Percentiles rank a stretch among this genome's conserved stretches.
Evolutionary conservation across 192 early-diverging fungal genomes (phyloP).

Genomic region (Pecoramyces ruminantium): DNA sequence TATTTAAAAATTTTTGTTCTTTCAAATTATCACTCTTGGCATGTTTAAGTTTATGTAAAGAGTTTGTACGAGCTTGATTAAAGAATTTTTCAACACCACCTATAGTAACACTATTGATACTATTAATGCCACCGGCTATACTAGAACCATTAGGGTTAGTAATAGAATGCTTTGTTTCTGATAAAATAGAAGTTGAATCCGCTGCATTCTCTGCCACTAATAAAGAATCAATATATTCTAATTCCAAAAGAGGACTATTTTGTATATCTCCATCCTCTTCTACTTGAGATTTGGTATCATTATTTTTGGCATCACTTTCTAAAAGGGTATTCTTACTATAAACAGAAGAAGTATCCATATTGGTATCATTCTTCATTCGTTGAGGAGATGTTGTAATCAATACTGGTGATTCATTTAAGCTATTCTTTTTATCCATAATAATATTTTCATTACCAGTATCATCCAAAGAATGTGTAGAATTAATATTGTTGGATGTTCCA

Average conservation of each 20-base stretch:
- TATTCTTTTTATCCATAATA: neutral
- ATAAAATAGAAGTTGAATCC: too few species aligned
- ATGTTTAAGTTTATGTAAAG: neutral
- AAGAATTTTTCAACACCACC: too few species aligned
- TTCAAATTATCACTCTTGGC: too few species aligned
- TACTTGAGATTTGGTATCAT: neutral
- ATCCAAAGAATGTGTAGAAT: neutral
- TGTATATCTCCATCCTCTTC: neutral
- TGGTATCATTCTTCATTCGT: neutral
- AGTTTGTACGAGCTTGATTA: neutral
- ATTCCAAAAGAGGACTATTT: neutral
- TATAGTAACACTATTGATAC: too few species aligned
- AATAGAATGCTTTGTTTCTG: too few species aligned
- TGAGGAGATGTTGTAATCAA: neutral
- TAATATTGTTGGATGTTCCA: too few species aligned
- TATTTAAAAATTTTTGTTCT: too few species aligned
- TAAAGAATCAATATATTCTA: conserved; percentile 1
- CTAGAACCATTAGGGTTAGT: neutral
- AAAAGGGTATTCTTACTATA: neutral
- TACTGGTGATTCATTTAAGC: neutral
- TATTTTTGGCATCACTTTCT: neutral
- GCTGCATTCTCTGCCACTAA: neutral
- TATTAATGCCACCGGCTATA: too few species aligned
- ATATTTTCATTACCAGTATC: too few species aligned
- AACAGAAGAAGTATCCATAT: neutral